Conservation (phyloP, 768 basidiomycete genomes). For the Punctularia strigosozonata region DNA sequence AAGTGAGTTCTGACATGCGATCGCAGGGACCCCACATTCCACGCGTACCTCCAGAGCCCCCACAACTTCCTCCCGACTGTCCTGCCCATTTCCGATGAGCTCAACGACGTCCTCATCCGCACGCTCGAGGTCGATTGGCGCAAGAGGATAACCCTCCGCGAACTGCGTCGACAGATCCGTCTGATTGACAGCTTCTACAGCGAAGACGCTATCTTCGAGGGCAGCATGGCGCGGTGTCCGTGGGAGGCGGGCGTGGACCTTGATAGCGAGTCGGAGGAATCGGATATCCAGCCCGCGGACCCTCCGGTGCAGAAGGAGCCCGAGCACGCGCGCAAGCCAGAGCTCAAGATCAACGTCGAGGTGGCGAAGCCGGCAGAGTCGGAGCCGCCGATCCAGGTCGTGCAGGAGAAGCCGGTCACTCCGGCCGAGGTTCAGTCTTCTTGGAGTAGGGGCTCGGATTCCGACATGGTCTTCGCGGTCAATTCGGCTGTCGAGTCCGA, state of each 20-base stretch:
- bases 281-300: slow-evolving; percentile 21
- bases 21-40: slow-evolving; percentile 89
- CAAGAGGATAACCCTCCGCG: slow-evolving; percentile 21
- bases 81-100: slow-evolving; percentile 24
- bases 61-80: slow-evolving; percentile 62
- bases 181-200: slow-evolving; percentile 57
- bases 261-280: slow-evolving; percentile 36
- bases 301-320: slow-evolving; percentile 9
- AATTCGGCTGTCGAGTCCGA: slow-evolving; percentile 9
- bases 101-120: slow-evolving; percentile 20
- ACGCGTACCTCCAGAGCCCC: slow-evolving; percentile 73
- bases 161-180: slow-evolving; percentile 46
- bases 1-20: no score
- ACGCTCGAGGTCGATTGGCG: slow-evolving; percentile 23
- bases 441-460: slow-evolving; percentile 9
- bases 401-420: no score
- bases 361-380: neutral
- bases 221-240: slow-evolving; percentile 65
- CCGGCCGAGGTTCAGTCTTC: no score
- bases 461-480: slow-evolving; percentile 19
- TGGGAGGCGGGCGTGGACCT: slow-evolving; percentile 66
- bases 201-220: slow-evolving; percentile 66
- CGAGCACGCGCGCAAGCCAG: no score
- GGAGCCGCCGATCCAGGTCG: neutral
- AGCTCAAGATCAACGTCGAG: no score